Conservation (phyloP, 1,139 yeast genomes). For the Wickerhamomyces sp. region DNA sequence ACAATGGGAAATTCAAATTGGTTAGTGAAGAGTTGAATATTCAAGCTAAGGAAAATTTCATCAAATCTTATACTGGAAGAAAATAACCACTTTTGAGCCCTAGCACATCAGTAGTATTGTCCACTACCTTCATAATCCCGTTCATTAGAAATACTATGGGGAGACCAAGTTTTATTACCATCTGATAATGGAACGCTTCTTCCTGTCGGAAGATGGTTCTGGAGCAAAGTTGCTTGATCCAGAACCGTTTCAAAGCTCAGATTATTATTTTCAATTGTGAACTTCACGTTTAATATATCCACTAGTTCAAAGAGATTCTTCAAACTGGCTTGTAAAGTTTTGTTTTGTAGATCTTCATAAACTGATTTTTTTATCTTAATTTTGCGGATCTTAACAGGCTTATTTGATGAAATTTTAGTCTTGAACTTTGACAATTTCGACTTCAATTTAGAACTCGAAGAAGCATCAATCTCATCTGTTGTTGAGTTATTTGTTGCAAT, state of each 20-base stretch:
- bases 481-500: conserved; percentile 7
- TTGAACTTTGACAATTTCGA: conserved; percentile 13
- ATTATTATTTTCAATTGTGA: conserved; percentile 19
- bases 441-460: conserved; percentile 11
- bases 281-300: conserved; percentile 16
- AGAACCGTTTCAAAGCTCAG: conserved; percentile 17
- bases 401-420: conserved; percentile 10
- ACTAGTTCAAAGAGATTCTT: conserved; percentile 13
- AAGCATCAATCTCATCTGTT: conserved; percentile 8
- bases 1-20: conserved; percentile 36
- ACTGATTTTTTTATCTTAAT: conserved; percentile 11
- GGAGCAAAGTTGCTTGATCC: conserved; percentile 6
- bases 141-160: conserved; percentile 2
- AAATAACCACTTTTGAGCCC: too few species aligned
- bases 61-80: conserved; percentile 23
- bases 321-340: conserved; percentile 7
- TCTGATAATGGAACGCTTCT: conserved; percentile 17
- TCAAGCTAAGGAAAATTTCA: conserved; percentile 29
- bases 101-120: conserved; percentile 8
- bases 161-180: conserved; percentile 14
- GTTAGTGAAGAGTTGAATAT: conserved; percentile 30
- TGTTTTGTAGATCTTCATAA: conserved; percentile 4
- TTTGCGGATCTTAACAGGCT: conserved; percentile 5
- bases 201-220: conserved; percentile 19
- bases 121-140: conserved; percentile 1